Evolutionary conservation across 2,329 filamentous ascomycete species (phyloP).

Genomic region (Hymenoscyphus fructigenus): DNA sequence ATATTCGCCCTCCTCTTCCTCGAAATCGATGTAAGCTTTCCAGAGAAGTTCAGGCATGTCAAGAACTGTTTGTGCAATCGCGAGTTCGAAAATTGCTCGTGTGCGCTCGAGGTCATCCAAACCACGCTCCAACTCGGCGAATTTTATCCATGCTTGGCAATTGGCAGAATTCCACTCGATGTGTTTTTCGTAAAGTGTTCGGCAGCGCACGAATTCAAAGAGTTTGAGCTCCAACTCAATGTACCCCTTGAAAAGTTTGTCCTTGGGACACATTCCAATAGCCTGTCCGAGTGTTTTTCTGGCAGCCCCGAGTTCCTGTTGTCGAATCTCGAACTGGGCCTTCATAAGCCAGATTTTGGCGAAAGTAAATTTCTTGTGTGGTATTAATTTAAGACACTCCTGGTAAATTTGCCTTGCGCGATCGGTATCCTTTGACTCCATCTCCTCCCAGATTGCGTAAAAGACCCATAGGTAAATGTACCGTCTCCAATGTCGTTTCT

Average conservation of each 20-base stretch:
- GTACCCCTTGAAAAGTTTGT: constrained; percentile 92
- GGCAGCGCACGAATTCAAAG: constrained; percentile 90
- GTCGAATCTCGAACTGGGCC: constrained; percentile 89
- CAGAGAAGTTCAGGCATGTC: constrained; percentile 98
- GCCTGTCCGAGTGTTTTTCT: constrained; percentile 87
- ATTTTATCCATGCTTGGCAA: constrained; percentile 93
- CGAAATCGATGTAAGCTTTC: constrained; percentile 99
- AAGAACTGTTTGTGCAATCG: constrained; percentile 74
- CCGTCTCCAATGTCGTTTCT: constrained; percentile 94
- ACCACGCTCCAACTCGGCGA: constrained; percentile 87
- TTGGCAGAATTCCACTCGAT: constrained; percentile 90
- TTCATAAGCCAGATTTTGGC: constrained; percentile 95
- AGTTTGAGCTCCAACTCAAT: constrained; percentile 89
- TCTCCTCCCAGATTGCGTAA: constrained; percentile 94
- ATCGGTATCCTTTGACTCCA: constrained; percentile 73
- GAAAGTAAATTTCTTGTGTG: constrained; percentile 96
- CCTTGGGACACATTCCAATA: constrained; percentile 93
- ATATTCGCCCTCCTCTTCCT: constrained; percentile 93
- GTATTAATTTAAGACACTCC: constrained; percentile 82
- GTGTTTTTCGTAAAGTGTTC: constrained; percentile 90
- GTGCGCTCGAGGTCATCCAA: constrained; percentile 87
- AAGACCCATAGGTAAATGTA: constrained; percentile 99
- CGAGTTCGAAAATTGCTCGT: constrained; percentile 88
- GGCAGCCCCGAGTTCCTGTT: constrained; percentile 75
- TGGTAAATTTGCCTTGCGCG: constrained; percentile 88